A percentile compares a stretch with the other conserved stretches of the same genome.
Evolutionary conservation across 139 green algal species (phyloP).

Genomic region (Chlorokybus atmophyticus): DNA sequence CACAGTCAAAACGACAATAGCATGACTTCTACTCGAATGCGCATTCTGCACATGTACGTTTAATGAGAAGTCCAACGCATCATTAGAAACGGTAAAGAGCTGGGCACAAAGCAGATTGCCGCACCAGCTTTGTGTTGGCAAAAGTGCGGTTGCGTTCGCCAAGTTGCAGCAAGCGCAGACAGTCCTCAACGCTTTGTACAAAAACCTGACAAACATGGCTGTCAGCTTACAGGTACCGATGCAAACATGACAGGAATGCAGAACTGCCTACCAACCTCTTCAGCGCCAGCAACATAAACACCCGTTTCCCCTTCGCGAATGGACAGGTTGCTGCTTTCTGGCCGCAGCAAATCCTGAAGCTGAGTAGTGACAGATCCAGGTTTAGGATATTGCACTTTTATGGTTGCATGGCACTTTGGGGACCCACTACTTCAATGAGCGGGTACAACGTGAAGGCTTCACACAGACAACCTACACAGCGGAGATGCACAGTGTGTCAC

Average conservation of each 20-base stretch:
- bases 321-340: constrained; percentile 53
- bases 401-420: constrained; percentile 23
- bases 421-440: no score
- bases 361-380: no score
- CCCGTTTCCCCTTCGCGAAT: constrained; percentile 63
- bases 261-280: constrained; percentile 34
- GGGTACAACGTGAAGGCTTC: not conserved
- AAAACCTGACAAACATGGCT: constrained; percentile 13
- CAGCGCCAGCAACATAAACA: constrained; percentile 56
- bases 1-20: no score
- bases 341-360: constrained; percentile 58
- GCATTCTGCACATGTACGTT: no score
- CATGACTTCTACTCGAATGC: no score
- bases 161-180: constrained; percentile 59
- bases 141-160: constrained; percentile 61
- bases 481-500: no score
- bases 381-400: not conserved
- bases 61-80: no score
- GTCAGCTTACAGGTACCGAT: no score
- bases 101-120: not conserved
- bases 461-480: constrained; percentile 12
- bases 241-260: not conserved
- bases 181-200: constrained; percentile 37
- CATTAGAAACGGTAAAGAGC: not conserved
- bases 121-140: constrained; percentile 52